Base-by-base conservation (phyloP, 2,329 filamentous ascomycete genomes). In the Dissoconium aciculare region DNA sequence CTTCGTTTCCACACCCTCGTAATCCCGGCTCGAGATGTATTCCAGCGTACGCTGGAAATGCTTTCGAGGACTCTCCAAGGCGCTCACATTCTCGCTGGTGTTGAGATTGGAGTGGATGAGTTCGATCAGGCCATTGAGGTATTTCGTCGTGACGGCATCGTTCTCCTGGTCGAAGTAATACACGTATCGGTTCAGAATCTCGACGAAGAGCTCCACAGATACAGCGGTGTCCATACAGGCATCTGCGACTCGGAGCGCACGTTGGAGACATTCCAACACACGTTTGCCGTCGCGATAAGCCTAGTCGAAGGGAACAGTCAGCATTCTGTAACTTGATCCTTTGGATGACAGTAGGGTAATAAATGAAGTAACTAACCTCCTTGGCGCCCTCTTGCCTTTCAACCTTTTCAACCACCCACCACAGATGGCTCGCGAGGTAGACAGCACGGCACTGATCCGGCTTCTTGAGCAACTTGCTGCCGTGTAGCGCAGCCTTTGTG, bases 141-240 rank as follows among this genome's bases (percentile, higher is more conserved):
- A 98, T 59, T 95, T 95, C 3, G 79, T 94, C 4, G 89, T 98
- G 23, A 98, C 89, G 43, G 85, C 85, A 60, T 98, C 89, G 57
- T 98, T 98, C 53, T 93, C 83, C 56, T 98, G 87, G 57, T 98
- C 89, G 61, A 94, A 98, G 63, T 95, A 98, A 58, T 98, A 98
- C 31, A 95, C 85, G 54, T 98, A 98, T 56, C 89, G 75, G 56
- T 98, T 94, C 33, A 98, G 63, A 40, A 98, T 98, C 60, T 98
- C 89, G 34, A 98, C 87, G 58, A 98, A 98, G 28, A 98, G 69
- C 59, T 98, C 91, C 27, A 98, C 89, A 3, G 84, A 94, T 3
- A 94, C 84, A 5, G 84, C 83, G 5, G 85, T 89, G 57, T 98
- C 91, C 89, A 98, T 98, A 61, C 89, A 98, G 5, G 89, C 91